Evolutionary conservation across 345 rosid species (phyloP), one percentile per base, ranked within the genome.

Genomic region (Rhodamnia rubescens): DNA sequence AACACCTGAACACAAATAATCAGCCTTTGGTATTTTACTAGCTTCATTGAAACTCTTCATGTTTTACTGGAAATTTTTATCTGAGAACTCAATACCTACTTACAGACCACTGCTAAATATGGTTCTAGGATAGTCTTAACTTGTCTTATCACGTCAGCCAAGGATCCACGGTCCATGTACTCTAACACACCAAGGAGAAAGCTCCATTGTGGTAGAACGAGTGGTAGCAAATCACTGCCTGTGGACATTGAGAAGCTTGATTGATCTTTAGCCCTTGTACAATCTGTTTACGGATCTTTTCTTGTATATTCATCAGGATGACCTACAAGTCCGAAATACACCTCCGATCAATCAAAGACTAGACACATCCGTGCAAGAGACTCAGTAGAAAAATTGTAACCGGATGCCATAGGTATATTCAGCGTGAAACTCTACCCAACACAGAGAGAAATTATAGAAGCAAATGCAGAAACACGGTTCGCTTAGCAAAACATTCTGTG

Each of bases 81-180:
- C 53, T 21, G 78, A 83, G 32, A 47, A 53, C 13, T 44, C n/a
- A 59, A 54, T 16, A 97, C 99, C 99, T 96, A 98, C 91, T 98
- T 95, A 90, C 99, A 95, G 74, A 95, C 95, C 87, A 94, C 98
- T 32, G 98, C 98, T 80, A 98, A 96, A 86, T 94, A 96, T 55
- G 99, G 99, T 89, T 96, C 99, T 59, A 94, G 95, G 90, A 98
- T 94, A 84, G 98, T 98, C 86, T 94, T 96, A 74, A 96, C 96
- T 93, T 93, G 98, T 91, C 90, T 92, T 80, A 98, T 92, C 86
- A 96, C 93, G 90, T 98, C 99, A 24, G 90, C 97, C 84, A 98
- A 92, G 88, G 99, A 98, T 26, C 99, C 99, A 82, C 99, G 97
- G 85, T 98, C 99, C 99, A 98, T 98, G 93, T 96, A 96, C 83